A percentile compares a stretch with the other conserved stretches of the same genome.
These are phyloP conservation scores for Pleurotus djamor DNA, from an alignment of 768 basidiomycete genomes.

Conservation along the genomic window DNA sequence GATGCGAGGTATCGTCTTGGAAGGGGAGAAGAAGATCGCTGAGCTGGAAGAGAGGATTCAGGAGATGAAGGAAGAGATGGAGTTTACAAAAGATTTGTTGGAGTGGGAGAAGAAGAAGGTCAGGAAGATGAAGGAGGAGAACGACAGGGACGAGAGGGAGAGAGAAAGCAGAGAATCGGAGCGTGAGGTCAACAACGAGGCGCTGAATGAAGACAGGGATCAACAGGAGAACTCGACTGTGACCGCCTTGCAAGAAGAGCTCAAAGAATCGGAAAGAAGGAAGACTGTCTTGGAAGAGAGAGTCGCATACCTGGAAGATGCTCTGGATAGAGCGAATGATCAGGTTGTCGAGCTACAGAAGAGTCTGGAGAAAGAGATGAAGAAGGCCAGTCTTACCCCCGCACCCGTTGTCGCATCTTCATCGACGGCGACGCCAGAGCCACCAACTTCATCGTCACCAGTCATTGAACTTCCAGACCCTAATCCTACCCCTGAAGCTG, in stretches of 20 bases:
- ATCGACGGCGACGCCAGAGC: too few relatives aligned
- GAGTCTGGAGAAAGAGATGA: too few relatives aligned
- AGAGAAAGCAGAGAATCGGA: background rate
- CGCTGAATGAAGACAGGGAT: background rate
- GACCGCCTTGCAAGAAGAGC: background rate
- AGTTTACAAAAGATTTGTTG: background rate
- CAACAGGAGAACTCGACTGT: background rate
- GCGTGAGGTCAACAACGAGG: background rate
- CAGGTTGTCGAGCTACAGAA: too few relatives aligned
- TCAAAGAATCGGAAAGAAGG: too few relatives aligned
- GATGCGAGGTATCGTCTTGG: background rate
- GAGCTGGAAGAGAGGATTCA: background rate
- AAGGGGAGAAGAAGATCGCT: background rate
- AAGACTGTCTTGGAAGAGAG: too few relatives aligned
- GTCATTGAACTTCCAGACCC: too few relatives aligned
- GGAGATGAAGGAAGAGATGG: background rate
- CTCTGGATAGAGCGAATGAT: too few relatives aligned
- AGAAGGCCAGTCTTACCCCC: too few relatives aligned
- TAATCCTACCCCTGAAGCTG: too few relatives aligned
- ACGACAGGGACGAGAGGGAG: background rate
- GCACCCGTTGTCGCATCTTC: too few relatives aligned
- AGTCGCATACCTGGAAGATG: too few relatives aligned
- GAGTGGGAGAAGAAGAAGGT: background rate
- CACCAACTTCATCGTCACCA: too few relatives aligned
- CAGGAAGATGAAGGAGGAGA: background rate